Percentiles rank a stretch among this genome's conserved stretches.
Conservation (phyloP, 768 basidiomycete genomes). For the Cyathus striatus region DNA sequence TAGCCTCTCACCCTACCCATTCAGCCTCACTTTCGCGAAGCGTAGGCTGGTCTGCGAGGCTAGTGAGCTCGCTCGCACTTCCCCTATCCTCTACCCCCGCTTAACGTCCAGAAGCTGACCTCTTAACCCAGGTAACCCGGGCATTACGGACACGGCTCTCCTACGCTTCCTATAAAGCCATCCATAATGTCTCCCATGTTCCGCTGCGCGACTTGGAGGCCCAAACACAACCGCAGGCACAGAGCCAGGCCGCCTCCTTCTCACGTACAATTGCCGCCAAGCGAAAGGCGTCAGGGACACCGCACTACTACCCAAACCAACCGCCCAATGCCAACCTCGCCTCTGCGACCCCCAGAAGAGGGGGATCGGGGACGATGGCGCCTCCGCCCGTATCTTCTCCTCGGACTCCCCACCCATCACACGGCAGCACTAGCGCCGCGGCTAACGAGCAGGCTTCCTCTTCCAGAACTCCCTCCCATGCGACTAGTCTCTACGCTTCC, state of each 20-base stretch:
- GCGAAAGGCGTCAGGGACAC: slow-evolving; percentile 42
- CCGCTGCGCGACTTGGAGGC: slow-evolving; percentile 71
- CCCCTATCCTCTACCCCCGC: slow-evolving; percentile 5
- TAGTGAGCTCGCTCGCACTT: slow-evolving; percentile 8
- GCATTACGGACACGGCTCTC: slow-evolving; percentile 75
- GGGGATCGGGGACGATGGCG: slow-evolving; percentile 39
- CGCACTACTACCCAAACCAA: slow-evolving; percentile 50
- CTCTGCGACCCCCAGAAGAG: slow-evolving; percentile 22
- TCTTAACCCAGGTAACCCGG: slow-evolving; percentile 60
- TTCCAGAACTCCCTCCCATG: slow-evolving; percentile 28
- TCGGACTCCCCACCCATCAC: slow-evolving; percentile 37
- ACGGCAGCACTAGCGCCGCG: slow-evolving; percentile 21
- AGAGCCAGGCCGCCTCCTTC: slow-evolving; percentile 35
- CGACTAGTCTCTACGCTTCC: slow-evolving; percentile 66
- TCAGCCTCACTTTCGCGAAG: neutral
- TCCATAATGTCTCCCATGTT: slow-evolving; percentile 62
- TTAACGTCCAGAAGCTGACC: neutral
- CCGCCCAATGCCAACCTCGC: slow-evolving; percentile 26
- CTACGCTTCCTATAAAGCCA: slow-evolving; percentile 82
- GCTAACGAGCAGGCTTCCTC: slow-evolving; percentile 25
- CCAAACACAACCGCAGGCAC: slow-evolving; percentile 39
- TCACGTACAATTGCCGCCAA: slow-evolving; percentile 55
- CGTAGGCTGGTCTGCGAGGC: no score
- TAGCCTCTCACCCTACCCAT: neutral
- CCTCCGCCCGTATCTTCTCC: slow-evolving; percentile 35